Evolutionary conservation across 331 rosid genomes (phyloP).

Genomic region (Phaseolus coccineus): DNA sequence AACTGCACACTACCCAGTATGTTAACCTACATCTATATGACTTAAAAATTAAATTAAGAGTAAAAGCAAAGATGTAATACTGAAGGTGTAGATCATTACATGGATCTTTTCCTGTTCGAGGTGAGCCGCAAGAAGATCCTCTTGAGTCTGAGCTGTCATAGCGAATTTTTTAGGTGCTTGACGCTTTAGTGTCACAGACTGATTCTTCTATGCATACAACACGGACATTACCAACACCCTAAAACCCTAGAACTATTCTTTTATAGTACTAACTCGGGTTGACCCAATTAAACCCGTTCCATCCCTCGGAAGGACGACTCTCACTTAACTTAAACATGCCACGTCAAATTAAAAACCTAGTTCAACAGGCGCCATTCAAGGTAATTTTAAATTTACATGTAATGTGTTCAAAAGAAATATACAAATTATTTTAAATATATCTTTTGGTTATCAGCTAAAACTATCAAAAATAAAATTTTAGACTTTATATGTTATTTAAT

Average conservation of each 20-base stretch:
- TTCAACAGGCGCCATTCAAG: background rate
- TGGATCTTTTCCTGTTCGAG: constrained; percentile 82
- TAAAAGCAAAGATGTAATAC: background rate
- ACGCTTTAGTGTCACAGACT: background rate
- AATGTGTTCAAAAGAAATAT: too few relatives aligned
- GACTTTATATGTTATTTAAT: too few relatives aligned
- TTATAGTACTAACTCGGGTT: constrained; percentile 30
- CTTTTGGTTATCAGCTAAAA: too few relatives aligned
- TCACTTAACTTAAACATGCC: background rate
- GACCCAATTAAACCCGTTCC: constrained; percentile 2
- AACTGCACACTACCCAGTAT: background rate
- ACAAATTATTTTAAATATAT: too few relatives aligned
- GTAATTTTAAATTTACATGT: background rate
- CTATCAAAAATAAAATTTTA: too few relatives aligned
- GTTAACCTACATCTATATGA: background rate
- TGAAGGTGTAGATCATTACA: constrained; percentile 48
- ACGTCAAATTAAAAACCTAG: background rate
- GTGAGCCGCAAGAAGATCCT: constrained; percentile 86
- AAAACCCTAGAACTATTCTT: constrained; percentile 48
- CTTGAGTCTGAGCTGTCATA: constrained; percentile 90
- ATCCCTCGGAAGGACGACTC: background rate
- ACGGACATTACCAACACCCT: constrained; percentile 5
- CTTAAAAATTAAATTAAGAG: background rate
- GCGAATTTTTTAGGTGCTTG: constrained; percentile 2
- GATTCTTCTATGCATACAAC: background rate